Base-by-base conservation (phyloP, 495 filamentous ascomycete genomes). In the Annulohypoxylon nitens region DNA sequence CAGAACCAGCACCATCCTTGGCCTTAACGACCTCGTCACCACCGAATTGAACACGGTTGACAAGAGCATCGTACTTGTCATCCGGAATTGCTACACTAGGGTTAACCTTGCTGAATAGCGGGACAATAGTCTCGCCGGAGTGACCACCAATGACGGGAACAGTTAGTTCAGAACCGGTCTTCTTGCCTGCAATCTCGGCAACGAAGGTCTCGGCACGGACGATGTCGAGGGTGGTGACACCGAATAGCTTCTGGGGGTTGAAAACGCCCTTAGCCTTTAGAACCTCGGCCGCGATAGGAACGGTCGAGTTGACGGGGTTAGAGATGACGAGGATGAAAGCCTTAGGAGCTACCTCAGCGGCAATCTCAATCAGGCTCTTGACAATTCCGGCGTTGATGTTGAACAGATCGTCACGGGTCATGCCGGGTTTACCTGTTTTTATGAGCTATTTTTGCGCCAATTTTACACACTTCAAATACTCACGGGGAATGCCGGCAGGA, bases 361-460 rank as follows among this genome's bases (percentile, higher is more conserved):
- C 90, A 34, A 93, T 90, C 80, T 94, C 90, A 77, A 93, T 89
- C 60, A 98, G 87, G 69, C 91, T 92, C 78, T 93, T 92, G 74
- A 98, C 94, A 78, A 98, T 97, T 67, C 94, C 93, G 58, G 95
- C 95, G 78, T 98, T 98, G 86, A 97, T 93, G 84, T 96, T 97
- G 92, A 99, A 99, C 64, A 99, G 93, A 76, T 98, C 95, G 78
- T 99, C 97, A 86, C 96, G 94, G 81, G 92, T 97, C 96, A 99
- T 99, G 78, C 97, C 97, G 67, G 96, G 96, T 87, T 98, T 98
- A 83, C 95, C 95, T 98, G 72, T 55, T 64, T 25, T 63, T 57
- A 60, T 69, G 64, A 73, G 67, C 58, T 58, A 65, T 50, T 37
- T 55, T 67, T 57, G 30, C 63, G 30, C 53, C 61, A 33, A 45